These are phyloP conservation scores for Yamadazyma blattariae DNA, from an alignment of 1,139 yeast genomes.

Conservation along the genomic window DNA sequence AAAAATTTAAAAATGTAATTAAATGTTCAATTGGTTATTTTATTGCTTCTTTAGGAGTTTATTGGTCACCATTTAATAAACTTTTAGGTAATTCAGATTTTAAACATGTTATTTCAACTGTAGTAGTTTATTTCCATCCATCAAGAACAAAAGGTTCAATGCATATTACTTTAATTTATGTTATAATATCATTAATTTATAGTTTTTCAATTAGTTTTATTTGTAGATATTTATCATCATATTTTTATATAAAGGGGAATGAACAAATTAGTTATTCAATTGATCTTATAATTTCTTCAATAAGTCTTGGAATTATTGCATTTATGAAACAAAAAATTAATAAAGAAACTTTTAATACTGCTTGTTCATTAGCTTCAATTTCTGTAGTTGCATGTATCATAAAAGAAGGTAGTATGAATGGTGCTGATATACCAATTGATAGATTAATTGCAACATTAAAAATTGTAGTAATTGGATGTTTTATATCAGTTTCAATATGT, in stretches of 20 bases:
- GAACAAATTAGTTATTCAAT: conserved; percentile 53
- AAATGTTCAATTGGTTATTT: conserved; percentile 74
- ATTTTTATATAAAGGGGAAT: conserved; percentile 43
- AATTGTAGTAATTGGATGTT: conserved; percentile 63
- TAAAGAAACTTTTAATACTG: conserved; percentile 73
- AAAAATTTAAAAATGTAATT: conserved; percentile 34
- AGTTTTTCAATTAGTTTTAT: conserved; percentile 54
- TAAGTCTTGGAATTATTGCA: conserved; percentile 64
- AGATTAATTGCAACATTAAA: conserved; percentile 54
- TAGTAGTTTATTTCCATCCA: conserved; percentile 83
- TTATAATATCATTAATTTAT: conserved; percentile 51
- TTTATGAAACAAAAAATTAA: conserved; percentile 66
- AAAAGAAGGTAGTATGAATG: conserved; percentile 72
- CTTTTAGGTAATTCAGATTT: conserved; percentile 67
- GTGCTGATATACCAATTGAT: conserved; percentile 56
- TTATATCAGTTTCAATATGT: conserved; percentile 57
- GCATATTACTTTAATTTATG: conserved; percentile 71
- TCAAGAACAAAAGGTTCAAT: conserved; percentile 77
- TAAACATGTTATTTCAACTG: conserved; percentile 80
- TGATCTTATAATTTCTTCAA: conserved; percentile 53
- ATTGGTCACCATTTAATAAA: conserved; percentile 53
- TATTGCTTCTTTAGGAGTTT: conserved; percentile 74
- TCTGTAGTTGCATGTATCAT: conserved; percentile 68
- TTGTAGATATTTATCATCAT: conserved; percentile 53
- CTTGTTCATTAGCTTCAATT: conserved; percentile 75